phyloP scores from a whole-genome alignment of 768 basidiomycete genomes.

The Erythrobasidium yunnanense region DNA sequence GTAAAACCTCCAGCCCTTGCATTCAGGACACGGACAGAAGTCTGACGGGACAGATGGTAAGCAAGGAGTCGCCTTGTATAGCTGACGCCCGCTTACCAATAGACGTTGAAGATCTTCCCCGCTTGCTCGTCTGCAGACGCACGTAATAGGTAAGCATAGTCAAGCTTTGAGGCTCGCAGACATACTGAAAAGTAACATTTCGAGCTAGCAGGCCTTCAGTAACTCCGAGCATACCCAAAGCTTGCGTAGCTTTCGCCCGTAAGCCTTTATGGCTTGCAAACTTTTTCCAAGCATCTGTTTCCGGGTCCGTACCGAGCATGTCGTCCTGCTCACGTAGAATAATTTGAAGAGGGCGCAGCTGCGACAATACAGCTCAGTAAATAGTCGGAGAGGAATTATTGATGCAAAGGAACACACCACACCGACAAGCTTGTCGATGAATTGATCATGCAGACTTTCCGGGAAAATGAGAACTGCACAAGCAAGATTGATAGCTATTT shows the following conservation, averaged over 20 bases:
- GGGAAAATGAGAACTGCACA: constrained; percentile 36
- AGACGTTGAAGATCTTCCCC: neutral
- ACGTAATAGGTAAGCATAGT: neutral
- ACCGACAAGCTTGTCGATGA: constrained; percentile 33
- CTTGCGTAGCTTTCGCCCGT: neutral
- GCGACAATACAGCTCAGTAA: neutral
- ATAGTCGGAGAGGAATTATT: neutral
- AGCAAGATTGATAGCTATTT: constrained; percentile 35
- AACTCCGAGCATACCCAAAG: neutral
- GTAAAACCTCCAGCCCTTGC: neutral
- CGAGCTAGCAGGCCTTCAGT: neutral
- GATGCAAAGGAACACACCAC: neutral
- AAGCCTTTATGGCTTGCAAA: constrained; percentile 8
- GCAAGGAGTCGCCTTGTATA: neutral
- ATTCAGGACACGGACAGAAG: neutral
- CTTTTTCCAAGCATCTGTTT: constrained; percentile 29
- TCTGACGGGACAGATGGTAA: neutral
- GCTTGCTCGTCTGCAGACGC: neutral
- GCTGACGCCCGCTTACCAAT: neutral
- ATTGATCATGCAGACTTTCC: constrained; percentile 36
- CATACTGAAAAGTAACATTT: neutral
- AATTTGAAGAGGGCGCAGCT: constrained; percentile 13
- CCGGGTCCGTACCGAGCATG: constrained; percentile 30
- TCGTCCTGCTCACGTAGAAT: constrained; percentile 23
- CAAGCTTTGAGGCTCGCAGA: neutral